Conservation (phyloP, 208 protist species). For the Porcisia deanei region DNA sequence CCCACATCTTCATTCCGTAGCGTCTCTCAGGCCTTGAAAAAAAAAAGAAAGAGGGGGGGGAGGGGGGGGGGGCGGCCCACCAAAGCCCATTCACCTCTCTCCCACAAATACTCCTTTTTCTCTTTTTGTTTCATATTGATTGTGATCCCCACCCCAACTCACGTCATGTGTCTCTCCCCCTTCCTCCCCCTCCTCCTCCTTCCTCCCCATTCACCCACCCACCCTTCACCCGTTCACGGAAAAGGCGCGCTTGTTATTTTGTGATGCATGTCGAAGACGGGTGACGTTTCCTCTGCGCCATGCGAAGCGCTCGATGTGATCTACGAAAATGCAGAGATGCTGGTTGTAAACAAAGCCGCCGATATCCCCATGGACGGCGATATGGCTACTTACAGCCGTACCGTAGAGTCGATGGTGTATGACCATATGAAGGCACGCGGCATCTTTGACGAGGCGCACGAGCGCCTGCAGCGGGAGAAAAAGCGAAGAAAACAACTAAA, state of each 20-base stretch:
- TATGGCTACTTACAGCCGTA: slow-evolving; percentile 15
- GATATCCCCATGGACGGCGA: slow-evolving; percentile 87
- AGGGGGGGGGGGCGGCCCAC: no score
- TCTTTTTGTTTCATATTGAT: no score
- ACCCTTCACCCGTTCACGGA: not conserved
- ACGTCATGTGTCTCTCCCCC: not conserved
- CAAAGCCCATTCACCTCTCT: no score
- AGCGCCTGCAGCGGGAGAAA: slow-evolving; percentile 25
- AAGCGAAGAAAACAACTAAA: slow-evolving; percentile 66
- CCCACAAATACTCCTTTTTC: no score
- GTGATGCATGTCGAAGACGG: not conserved
- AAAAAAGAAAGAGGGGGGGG: no score
- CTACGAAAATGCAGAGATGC: slow-evolving; percentile 69
- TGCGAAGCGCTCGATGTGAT: slow-evolving; percentile 28
- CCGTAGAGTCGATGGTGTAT: slow-evolving; percentile 62
- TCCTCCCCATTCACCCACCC: not conserved
- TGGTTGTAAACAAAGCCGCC: slow-evolving; percentile 88
- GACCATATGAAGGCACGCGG: slow-evolving; percentile 36
- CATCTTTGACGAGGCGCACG: slow-evolving; percentile 38
- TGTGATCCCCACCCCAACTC: no score
- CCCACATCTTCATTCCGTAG: no score
- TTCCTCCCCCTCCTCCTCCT: not conserved
- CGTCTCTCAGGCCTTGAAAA: no score
- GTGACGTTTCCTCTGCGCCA: not conserved
- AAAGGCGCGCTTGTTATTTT: not conserved